Conservation (phyloP, 192 early-diverging fungal species). For the Dissophora globulifera region DNA sequence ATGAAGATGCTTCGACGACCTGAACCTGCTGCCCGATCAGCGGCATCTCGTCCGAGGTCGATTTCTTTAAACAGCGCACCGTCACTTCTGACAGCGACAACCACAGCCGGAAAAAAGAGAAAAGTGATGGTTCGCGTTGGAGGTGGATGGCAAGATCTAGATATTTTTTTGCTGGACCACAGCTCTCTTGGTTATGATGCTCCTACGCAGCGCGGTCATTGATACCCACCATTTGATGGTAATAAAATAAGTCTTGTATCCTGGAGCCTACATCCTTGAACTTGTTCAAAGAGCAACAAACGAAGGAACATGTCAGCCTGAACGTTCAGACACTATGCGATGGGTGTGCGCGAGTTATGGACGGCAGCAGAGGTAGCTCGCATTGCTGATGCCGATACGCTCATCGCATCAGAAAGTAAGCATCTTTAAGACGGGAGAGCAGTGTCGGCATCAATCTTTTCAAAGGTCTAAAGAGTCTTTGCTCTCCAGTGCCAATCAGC, state of each 20-base stretch:
- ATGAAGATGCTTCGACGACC: constrained; percentile 11
- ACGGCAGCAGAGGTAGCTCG: not conserved
- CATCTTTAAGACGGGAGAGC: constrained; percentile 1
- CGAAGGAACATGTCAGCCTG: too few species aligned
- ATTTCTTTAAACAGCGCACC: not conserved
- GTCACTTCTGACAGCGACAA: not conserved
- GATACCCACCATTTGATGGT: too few species aligned
- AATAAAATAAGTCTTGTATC: too few species aligned
- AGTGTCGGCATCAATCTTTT: not conserved
- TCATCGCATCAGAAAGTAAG: too few species aligned
- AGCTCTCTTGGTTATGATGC: not conserved
- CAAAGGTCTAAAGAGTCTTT: constrained; percentile 1
- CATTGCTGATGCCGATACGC: not conserved
- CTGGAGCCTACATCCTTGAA: too few species aligned
- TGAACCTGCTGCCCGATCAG: constrained; percentile 14
- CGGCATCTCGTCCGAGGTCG: constrained; percentile 7
- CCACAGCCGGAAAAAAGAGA: constrained; percentile 20
- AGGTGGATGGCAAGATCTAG: constrained; percentile 68
- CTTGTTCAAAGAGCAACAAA: too few species aligned
- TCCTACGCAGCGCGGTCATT: constrained; percentile 1
- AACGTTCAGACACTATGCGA: constrained; percentile 9
- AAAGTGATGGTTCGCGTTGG: constrained; percentile 70
- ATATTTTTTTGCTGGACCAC: constrained; percentile 62
- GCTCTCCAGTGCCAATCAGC: not conserved
- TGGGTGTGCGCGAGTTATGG: not conserved